These are phyloP conservation scores for Chaetomium tenue DNA, from an alignment of 495 filamentous ascomycete genomes.

Conservation along the genomic window DNA sequence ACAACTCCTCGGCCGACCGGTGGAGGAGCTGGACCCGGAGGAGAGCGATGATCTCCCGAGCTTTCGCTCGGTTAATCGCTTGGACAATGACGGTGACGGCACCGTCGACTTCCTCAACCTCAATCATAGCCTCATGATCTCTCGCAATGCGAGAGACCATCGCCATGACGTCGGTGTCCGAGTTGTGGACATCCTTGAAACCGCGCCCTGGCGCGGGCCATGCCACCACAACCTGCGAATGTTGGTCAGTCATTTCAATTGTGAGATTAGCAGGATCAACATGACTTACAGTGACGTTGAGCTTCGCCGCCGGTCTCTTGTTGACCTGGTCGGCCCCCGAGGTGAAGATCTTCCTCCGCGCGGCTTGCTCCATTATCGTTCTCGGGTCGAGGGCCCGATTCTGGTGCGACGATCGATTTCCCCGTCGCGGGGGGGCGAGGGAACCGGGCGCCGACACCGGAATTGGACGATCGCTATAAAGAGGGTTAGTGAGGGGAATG, in stretches of 20 bases:
- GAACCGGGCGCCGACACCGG: neutral
- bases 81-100: constrained; percentile 20
- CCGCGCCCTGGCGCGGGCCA: constrained; percentile 14
- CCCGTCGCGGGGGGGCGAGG: neutral
- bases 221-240: constrained; percentile 10
- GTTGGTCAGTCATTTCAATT: neutral
- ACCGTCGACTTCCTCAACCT: neutral
- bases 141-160: constrained; percentile 22
- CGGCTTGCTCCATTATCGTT: neutral
- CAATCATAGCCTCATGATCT: constrained; percentile 17
- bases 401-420: neutral
- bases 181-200: constrained; percentile 23
- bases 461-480: neutral
- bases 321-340: constrained; percentile 5
- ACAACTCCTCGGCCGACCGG: constrained; percentile 20
- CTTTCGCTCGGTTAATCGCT: constrained; percentile 16
- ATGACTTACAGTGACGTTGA: constrained; percentile 12
- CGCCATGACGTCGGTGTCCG: constrained; percentile 18
- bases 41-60: constrained; percentile 5
- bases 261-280: neutral
- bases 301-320: neutral
- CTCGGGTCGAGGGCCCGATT: neutral
- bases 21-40: constrained; percentile 7
- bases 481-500: neutral
- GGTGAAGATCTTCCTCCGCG: neutral